Evolutionary conservation across 805 yeast genomes (phyloP).

Genomic region (Candida ficus): DNA sequence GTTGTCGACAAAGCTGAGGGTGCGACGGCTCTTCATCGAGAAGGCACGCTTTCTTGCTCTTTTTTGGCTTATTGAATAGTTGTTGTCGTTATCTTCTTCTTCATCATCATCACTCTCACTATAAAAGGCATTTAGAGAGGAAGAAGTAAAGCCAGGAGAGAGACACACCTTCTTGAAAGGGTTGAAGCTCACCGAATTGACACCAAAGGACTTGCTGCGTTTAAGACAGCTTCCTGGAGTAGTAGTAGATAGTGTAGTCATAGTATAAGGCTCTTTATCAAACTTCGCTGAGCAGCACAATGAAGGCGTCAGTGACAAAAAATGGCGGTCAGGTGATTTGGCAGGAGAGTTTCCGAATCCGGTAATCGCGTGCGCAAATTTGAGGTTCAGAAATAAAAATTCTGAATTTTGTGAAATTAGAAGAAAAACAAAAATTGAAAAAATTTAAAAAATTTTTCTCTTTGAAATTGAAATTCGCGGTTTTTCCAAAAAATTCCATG

Average conservation of each 20-base stretch:
- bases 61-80: slow-evolving; percentile 22
- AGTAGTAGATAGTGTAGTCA: too few species aligned
- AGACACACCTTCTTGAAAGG: slow-evolving; percentile 22
- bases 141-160: slow-evolving; percentile 14
- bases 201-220: slow-evolving; percentile 16
- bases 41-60: slow-evolving; percentile 24
- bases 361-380: slow-evolving; percentile 2
- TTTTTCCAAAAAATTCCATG: background rate
- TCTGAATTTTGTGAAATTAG: background rate
- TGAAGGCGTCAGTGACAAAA: slow-evolving; percentile 28
- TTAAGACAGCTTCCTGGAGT: slow-evolving; percentile 4
- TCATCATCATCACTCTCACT: background rate
- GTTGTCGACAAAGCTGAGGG: slow-evolving; percentile 17
- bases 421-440: slow-evolving; percentile 3
- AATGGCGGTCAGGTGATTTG: background rate
- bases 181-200: slow-evolving; percentile 15
- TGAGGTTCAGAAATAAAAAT: slow-evolving; percentile 1
- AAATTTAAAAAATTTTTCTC: background rate
- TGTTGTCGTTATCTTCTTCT: slow-evolving; percentile 12
- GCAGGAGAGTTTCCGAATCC: background rate
- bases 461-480: background rate
- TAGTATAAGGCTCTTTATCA: too few species aligned
- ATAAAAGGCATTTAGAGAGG: slow-evolving; percentile 20
- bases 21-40: slow-evolving; percentile 17
- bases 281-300: slow-evolving; percentile 25